phyloP scores from a whole-genome alignment of 495 filamentous ascomycete species.

The Talaromyces liani region DNA sequence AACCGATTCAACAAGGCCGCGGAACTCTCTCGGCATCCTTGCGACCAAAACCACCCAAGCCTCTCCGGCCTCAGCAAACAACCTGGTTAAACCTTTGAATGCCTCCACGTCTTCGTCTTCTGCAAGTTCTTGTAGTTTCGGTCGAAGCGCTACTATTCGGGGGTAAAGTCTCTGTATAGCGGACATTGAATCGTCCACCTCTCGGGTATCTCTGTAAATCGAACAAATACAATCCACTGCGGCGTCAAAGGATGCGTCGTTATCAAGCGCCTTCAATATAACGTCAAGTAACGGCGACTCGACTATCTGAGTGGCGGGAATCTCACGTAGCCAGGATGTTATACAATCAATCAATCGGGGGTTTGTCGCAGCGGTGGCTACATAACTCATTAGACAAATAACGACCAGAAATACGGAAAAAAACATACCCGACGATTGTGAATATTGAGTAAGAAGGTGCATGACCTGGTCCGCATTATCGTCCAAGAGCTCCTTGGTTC shows the following conservation, averaged over 20 bases:
- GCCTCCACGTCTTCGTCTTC: constrained; percentile 77
- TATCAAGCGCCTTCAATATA: constrained; percentile 66
- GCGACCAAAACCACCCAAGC: constrained; percentile 89
- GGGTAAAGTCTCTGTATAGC: constrained; percentile 83
- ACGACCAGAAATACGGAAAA: not conserved
- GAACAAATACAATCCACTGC: constrained; percentile 92
- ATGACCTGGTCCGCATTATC: constrained; percentile 86
- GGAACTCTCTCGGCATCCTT: constrained; percentile 71
- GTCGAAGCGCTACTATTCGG: constrained; percentile 65
- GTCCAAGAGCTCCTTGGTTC: constrained; percentile 81
- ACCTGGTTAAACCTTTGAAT: constrained; percentile 77
- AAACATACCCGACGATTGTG: constrained; percentile 77
- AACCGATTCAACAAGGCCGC: constrained; percentile 79
- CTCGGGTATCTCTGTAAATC: constrained; percentile 85
- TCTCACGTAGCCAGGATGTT: constrained; percentile 91
- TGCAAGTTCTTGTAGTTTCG: constrained; percentile 68
- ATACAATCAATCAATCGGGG: constrained; percentile 91
- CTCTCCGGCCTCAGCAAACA: constrained; percentile 91
- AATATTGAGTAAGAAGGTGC: constrained; percentile 75
- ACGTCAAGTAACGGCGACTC: constrained; percentile 78
- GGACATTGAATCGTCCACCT: constrained; percentile 74
- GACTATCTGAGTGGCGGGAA: constrained; percentile 75
- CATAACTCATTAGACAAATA: not conserved
- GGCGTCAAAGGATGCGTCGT: constrained; percentile 71
- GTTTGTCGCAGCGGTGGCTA: constrained; percentile 66